Percentiles rank a stretch among this genome's conserved stretches.
Conservation (phyloP, 148 eudicot genomes). For the Chenopodium suecicum region DNA sequence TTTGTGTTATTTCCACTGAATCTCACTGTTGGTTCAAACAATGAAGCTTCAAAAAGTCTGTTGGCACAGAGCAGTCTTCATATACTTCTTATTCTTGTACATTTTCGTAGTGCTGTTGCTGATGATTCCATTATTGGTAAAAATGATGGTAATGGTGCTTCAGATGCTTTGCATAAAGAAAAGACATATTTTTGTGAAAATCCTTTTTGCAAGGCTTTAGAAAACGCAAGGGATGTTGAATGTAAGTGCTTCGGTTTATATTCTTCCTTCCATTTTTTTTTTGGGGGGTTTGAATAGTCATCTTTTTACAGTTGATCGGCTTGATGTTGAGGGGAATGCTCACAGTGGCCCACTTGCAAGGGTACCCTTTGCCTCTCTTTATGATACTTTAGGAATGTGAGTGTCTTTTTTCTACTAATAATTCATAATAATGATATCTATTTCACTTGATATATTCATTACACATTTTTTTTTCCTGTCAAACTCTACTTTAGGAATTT, state of each 20-base stretch:
- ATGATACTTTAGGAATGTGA: constrained; percentile 94
- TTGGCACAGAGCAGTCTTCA: constrained; percentile 78
- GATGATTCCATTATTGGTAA: constrained; percentile 43
- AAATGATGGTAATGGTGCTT: constrained; percentile 33
- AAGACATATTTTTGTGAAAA: constrained; percentile 57
- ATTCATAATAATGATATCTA: background rate
- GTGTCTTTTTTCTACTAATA: constrained; percentile 22
- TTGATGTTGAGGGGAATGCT: constrained; percentile 77
- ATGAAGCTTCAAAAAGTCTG: constrained; percentile 56
- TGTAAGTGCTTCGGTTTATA: constrained; percentile 44
- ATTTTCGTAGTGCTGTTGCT: constrained; percentile 54
- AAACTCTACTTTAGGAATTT: too few relatives aligned
- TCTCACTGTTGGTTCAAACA: constrained; percentile 57
- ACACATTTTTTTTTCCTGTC: background rate
- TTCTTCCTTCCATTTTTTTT: constrained; percentile 1
- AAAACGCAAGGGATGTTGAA: constrained; percentile 72
- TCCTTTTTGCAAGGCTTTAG: constrained; percentile 79
- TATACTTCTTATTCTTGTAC: constrained; percentile 70
- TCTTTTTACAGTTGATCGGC: constrained; percentile 73
- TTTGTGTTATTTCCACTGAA: constrained; percentile 72
- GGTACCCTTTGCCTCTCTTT: constrained; percentile 84
- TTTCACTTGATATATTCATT: background rate
- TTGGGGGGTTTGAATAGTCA: constrained; percentile 24
- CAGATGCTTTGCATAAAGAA: constrained; percentile 49
- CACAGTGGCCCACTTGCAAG: constrained; percentile 65